Conservation (phyloP, 2,329 filamentous ascomycete species). For the Ilyonectria sp. region DNA sequence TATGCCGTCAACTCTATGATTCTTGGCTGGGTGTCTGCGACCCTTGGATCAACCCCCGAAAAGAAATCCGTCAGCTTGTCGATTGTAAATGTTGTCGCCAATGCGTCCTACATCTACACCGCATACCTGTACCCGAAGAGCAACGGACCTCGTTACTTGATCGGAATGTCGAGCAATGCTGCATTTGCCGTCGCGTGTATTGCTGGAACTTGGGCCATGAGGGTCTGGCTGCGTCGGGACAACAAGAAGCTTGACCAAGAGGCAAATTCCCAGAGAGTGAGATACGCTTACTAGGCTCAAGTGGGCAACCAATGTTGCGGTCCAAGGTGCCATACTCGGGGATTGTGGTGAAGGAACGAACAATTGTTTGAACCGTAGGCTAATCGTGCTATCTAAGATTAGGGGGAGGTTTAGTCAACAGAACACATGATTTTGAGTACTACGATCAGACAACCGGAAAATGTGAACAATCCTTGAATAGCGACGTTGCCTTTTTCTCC, state of each 20-base stretch:
- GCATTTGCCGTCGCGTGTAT: constrained; percentile 47
- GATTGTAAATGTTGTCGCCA: constrained; percentile 61
- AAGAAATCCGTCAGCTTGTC: constrained; percentile 60
- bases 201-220: constrained; percentile 43
- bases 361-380: too few species aligned
- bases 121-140: constrained; percentile 60
- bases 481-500: too few species aligned
- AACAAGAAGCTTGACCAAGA: constrained; percentile 47
- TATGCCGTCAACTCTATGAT: constrained; percentile 60
- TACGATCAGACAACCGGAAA: too few species aligned
- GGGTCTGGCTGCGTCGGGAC: constrained; percentile 41
- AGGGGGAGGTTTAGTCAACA: too few species aligned
- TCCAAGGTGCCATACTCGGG: not conserved
- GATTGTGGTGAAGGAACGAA: not conserved
- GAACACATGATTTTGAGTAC: too few species aligned
- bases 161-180: constrained; percentile 54
- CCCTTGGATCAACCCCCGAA: constrained; percentile 59
- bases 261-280: constrained; percentile 20
- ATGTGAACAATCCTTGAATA: too few species aligned
- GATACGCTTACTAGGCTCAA: constrained; percentile 41
- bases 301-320: not conserved
- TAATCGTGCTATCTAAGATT: too few species aligned
- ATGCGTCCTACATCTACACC: constrained; percentile 62
- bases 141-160: constrained; percentile 58
- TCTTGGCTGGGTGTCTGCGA: constrained; percentile 59